Evolutionary conservation across 306 rosid species (phyloP), one percentile per base, ranked within the genome.

Genomic region (Oemleria cerasiformis): DNA sequence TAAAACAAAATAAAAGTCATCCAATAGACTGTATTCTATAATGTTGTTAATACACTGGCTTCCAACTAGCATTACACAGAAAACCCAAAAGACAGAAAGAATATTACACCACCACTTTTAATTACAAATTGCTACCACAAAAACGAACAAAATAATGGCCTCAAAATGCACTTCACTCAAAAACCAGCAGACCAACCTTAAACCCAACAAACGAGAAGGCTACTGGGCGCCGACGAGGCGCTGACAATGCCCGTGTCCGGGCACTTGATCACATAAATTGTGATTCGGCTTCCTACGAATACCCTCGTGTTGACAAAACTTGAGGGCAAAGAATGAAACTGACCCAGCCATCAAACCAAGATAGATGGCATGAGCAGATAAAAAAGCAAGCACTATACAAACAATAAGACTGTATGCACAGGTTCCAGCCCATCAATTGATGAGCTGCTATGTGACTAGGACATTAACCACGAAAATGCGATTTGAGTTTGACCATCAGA

Each of bases 321-420:
- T 63, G 85, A 87, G 82, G 92, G 86, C 79, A 71, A 80, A 86
- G 90, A 86, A 74, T 75, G 77, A 85, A 30, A 68, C 55, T 78
- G 80, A 73, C 77, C 92, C 88, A 83, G 77, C 79, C 84, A 86
- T 73, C 89, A 81, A 80, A 79, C 96, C 92, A 85, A 89, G 87
- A 79, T 69, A 78, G 80, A 85, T 41, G 85, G 83, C 84, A 69
- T 77, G 83, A 14, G 61, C 73, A 53, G 44, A 62, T 56, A 73
- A 80, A 85, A 61, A 30, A 30, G n/a, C 78, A 71, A 81, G 69
- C 76, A 78, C 90, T 92, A 83, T 91, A 86, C 47, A 63, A 55
- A 70, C 68, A 25, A 78, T 16, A 66, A 77, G 76, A 85, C 77
- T 65, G 70, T 89, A 87, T 91, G 88, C 92, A 91, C 97, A 91